A percentile compares a stretch with the other conserved stretches of the same genome.
These are phyloP conservation scores for Cylindrotheca closterium DNA, from an alignment of 108 stramenopile genomes.

Conservation along the genomic window DNA sequence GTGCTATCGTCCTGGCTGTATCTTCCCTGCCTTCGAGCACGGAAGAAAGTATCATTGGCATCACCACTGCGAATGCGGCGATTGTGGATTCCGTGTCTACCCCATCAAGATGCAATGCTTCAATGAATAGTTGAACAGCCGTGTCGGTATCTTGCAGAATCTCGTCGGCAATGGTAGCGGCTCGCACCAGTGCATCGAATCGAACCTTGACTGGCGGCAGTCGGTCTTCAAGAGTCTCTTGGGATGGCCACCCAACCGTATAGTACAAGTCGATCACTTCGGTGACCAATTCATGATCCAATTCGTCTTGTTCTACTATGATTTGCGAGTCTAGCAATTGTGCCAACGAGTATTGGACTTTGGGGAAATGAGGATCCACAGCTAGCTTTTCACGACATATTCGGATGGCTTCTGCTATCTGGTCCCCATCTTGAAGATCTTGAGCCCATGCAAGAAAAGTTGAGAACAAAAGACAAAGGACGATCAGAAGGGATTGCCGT, in stretches of 20 bases:
- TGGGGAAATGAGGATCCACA: constrained; percentile 5
- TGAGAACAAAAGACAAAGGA: too few species aligned
- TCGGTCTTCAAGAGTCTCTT: background rate
- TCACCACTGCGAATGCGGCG: background rate
- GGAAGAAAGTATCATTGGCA: background rate
- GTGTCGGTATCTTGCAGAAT: background rate
- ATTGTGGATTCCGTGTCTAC: background rate
- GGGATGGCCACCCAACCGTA: background rate
- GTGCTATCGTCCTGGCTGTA: background rate
- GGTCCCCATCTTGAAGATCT: too few species aligned
- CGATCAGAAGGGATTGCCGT: too few species aligned
- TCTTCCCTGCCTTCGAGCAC: background rate
- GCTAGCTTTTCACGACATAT: constrained; percentile 6
- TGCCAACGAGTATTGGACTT: background rate
- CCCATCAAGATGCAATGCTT: background rate
- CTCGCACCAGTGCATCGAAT: background rate
- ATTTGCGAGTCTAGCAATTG: constrained; percentile 1
- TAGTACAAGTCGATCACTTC: background rate
- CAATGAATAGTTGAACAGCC: background rate
- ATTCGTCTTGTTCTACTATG: background rate
- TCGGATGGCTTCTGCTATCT: constrained; percentile 7
- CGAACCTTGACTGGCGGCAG: background rate
- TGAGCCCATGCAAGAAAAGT: too few species aligned
- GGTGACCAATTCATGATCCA: background rate
- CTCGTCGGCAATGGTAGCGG: background rate